Conservation (phyloP, 139 green algal genomes). For the Prasinococcaceae sp. region DNA sequence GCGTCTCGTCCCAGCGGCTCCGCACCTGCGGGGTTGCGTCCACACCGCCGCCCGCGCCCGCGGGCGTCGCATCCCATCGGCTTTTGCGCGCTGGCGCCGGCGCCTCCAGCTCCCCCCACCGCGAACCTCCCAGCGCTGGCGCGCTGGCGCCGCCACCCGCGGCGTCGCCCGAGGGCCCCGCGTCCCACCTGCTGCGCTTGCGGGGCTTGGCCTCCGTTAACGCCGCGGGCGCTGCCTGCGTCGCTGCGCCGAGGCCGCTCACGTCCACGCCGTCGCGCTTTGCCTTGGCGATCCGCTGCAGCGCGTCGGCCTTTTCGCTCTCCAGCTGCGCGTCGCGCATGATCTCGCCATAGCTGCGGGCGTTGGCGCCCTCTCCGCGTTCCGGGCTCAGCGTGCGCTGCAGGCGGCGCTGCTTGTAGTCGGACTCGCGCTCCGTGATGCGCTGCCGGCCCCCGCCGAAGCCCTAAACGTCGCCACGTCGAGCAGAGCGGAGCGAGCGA, state of each 20-base stretch:
- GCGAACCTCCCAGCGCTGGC: no score
- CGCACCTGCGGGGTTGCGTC: conserved; percentile 45
- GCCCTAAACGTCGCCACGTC: background rate
- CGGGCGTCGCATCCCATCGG: conserved; percentile 62
- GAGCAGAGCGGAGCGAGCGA: background rate
- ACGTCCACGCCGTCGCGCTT: conserved; percentile 42
- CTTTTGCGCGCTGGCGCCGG: conserved; percentile 38
- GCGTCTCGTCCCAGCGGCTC: conserved; percentile 73
- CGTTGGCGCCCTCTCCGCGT: conserved; percentile 63
- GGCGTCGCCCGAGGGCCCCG: no score
- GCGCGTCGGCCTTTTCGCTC: conserved; percentile 79
- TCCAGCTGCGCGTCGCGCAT: conserved; percentile 66
- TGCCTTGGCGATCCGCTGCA: conserved; percentile 76
- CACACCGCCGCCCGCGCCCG: background rate
- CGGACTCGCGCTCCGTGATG: conserved; percentile 79
- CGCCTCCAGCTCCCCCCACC: conserved; percentile 32
- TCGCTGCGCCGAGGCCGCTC: conserved; percentile 2
- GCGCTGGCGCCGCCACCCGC: no score
- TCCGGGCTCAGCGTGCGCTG: conserved; percentile 70
- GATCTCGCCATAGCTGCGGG: conserved; percentile 77
- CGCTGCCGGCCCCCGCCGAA: conserved; percentile 16
- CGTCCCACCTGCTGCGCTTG: no score
- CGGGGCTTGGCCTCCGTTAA: no score
- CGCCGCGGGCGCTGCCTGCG: no score
- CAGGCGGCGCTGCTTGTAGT: conserved; percentile 68